phyloP scores from a whole-genome alignment of 345 rosid genomes.

The Citrus glauca region DNA sequence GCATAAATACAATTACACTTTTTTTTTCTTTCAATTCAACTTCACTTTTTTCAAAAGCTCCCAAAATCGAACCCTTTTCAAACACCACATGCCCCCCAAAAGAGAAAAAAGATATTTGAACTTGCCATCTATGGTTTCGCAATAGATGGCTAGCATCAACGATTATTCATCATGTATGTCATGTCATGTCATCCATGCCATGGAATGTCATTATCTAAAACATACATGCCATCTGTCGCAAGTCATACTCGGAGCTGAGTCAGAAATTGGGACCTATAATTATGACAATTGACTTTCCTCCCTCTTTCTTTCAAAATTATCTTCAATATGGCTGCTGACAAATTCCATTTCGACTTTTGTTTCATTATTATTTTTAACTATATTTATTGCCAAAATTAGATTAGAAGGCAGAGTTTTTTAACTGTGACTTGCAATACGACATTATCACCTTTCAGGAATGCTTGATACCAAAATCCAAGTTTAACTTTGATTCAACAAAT shows the following conservation, averaged over 20 bases:
- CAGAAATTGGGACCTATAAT: slow-evolving; percentile 18
- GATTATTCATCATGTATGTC: neutral
- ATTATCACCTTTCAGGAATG: too few relatives aligned
- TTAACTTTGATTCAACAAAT: too few relatives aligned
- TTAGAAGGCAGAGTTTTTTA: neutral
- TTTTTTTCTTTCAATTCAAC: neutral
- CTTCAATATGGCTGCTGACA: slow-evolving; percentile 14
- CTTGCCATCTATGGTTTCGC: neutral
- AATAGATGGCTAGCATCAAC: neutral
- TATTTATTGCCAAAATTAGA: neutral
- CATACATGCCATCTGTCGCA: too few relatives aligned
- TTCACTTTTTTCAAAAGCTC: neutral
- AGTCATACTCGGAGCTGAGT: slow-evolving; percentile 28
- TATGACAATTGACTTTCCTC: slow-evolving; percentile 10
- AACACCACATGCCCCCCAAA: neutral
- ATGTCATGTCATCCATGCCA: accelerated
- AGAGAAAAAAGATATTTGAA: too few relatives aligned
- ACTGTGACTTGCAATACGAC: too few relatives aligned
- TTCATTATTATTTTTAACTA: neutral
- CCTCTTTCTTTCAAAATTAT: slow-evolving; percentile 8
- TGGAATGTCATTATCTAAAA: neutral
- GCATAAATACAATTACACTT: neutral
- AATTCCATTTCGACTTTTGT: neutral
- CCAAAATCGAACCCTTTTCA: slow-evolving; percentile 3
- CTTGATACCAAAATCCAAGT: too few relatives aligned